Conservation (phyloP, 148 eudicot species). For the Persicaria tinctoria region DNA sequence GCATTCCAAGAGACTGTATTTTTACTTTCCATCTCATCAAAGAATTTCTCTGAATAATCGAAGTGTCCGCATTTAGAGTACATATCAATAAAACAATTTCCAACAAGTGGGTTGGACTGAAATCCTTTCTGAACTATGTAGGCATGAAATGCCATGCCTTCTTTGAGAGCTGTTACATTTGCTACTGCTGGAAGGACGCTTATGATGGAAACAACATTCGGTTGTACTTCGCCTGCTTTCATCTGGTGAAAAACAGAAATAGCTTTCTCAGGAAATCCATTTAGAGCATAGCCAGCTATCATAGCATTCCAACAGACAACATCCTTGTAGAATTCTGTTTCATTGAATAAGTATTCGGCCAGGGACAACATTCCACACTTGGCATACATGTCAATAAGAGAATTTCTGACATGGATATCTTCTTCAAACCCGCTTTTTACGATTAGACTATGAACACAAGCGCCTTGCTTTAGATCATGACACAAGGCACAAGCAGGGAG, state of each 20-base stretch:
- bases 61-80: conserved; percentile 66
- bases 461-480: conserved; percentile 42
- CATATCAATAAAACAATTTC: conserved; percentile 62
- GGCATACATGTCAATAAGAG: conserved; percentile 68
- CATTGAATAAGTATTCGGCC: conserved; percentile 46
- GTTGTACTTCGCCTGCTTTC: conserved; percentile 39
- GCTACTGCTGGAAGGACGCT: conserved; percentile 60
- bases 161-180: conserved; percentile 35
- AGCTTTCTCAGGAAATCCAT: conserved; percentile 41
- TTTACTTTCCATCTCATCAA: conserved; percentile 41
- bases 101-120: conserved; percentile 32
- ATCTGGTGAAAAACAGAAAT: conserved; percentile 37
- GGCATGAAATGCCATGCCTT: conserved; percentile 50
- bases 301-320: conserved; percentile 59
- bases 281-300: conserved; percentile 48
- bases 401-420: conserved; percentile 50
- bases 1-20: conserved; percentile 66
- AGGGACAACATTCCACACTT: conserved; percentile 39
- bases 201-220: conserved; percentile 44
- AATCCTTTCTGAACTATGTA: conserved; percentile 37
- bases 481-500: conserved; percentile 54
- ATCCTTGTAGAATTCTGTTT: conserved; percentile 30
- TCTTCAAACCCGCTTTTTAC: conserved; percentile 40
- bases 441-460: conserved; percentile 34
- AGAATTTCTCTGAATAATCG: conserved; percentile 41